Conservation (phyloP, 495 filamentous ascomycete species). For the Trichoderma asperelloides region DNA sequence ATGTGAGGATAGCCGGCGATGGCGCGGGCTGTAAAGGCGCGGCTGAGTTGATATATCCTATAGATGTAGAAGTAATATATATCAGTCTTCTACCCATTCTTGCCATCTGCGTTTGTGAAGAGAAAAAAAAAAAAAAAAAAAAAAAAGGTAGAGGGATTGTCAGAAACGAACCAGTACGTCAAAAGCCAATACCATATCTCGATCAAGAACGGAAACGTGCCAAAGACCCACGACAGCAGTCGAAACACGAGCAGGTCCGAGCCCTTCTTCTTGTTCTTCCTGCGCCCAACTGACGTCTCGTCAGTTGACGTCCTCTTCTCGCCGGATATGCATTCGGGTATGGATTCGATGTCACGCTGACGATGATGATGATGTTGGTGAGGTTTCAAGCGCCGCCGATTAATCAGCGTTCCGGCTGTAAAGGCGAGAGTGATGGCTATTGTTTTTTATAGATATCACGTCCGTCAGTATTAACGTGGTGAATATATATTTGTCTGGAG, state of each 20-base stretch:
- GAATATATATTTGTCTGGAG: background rate
- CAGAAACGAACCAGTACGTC: background rate
- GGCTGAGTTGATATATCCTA: background rate
- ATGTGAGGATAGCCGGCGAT: background rate
- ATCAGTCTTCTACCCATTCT: background rate
- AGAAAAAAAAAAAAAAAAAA: no score
- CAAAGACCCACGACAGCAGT: background rate
- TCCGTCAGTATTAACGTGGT: background rate
- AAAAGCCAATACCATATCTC: conserved; percentile 2
- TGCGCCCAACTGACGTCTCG: background rate
- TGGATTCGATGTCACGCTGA: background rate
- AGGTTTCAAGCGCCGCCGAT: background rate
- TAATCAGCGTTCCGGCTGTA: background rate
- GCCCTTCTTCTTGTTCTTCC: background rate
- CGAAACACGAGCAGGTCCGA: background rate
- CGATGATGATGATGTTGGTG: background rate
- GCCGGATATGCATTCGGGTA: background rate
- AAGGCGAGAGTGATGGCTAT: background rate
- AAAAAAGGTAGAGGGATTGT: background rate
- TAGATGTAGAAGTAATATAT: background rate
- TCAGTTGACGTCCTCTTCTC: conserved; percentile 2
- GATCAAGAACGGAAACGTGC: background rate
- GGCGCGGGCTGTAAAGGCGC: background rate
- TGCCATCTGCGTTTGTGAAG: no score
- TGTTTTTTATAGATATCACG: background rate